Percentiles rank a stretch among this genome's conserved stretches.
Evolutionary conservation across 2,329 filamentous ascomycete genomes (phyloP).

Genomic region (Xylaria digitata): DNA sequence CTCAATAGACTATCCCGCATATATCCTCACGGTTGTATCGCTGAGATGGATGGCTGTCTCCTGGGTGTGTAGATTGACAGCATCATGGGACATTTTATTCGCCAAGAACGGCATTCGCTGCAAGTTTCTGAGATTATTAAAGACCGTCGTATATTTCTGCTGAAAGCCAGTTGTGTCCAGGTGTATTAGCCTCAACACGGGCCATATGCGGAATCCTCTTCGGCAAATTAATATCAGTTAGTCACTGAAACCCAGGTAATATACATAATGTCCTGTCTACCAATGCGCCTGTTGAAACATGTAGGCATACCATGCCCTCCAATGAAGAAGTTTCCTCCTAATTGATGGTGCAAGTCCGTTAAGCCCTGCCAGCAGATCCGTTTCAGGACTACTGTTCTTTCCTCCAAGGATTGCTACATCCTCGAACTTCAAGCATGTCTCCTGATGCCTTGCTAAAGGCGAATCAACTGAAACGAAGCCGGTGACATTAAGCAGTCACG

Average conservation of each 20-base stretch:
- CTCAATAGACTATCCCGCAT: neutral
- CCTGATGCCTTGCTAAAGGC: constrained; percentile 26
- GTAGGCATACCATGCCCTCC: constrained; percentile 21
- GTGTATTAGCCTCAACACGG: constrained; percentile 14
- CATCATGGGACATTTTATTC: neutral
- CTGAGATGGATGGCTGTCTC: neutral
- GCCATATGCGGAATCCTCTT: constrained; percentile 14
- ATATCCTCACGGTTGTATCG: too few relatives aligned
- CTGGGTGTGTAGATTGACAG: neutral
- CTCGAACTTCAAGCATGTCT: constrained; percentile 19
- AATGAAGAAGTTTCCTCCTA: constrained; percentile 32
- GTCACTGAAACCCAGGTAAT: constrained; percentile 32
- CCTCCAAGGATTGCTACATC: constrained; percentile 30
- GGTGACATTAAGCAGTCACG: constrained; percentile 14
- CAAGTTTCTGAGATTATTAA: neutral
- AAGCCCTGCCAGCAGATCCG: constrained; percentile 24
- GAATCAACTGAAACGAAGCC: constrained; percentile 26
- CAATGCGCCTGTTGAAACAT: constrained; percentile 32
- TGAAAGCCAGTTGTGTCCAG: neutral
- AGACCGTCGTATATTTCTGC: neutral
- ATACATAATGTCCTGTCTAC: constrained; percentile 40
- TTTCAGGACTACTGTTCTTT: constrained; percentile 24
- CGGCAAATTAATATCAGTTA: constrained; percentile 32
- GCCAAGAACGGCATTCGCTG: neutral
- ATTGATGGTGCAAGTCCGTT: constrained; percentile 29